A percentile compares a stretch with the other conserved stretches of the same genome.
phyloP scores from a whole-genome alignment of 768 basidiomycete genomes.

The Xerocomellus amylosporus region DNA sequence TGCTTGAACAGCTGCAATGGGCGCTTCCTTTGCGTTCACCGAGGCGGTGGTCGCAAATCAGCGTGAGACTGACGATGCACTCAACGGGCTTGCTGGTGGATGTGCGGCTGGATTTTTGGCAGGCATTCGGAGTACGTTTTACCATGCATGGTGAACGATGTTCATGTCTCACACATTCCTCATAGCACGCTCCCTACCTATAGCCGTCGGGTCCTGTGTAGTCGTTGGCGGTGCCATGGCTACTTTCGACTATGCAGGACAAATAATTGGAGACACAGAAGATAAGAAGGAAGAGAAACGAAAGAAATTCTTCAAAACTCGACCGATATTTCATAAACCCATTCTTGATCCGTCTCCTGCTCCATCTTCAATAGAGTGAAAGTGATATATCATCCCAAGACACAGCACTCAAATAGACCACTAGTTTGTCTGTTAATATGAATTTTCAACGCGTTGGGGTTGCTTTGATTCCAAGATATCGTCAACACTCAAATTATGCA shows the following conservation, averaged over 20 bases:
- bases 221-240: conserved; percentile 79
- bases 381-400: conserved; percentile 10
- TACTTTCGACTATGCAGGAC: conserved; percentile 75
- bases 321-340: conserved; percentile 37
- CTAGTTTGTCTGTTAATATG: background rate
- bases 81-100: conserved; percentile 83
- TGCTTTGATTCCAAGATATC: background rate
- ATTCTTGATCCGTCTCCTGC: conserved; percentile 13
- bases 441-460: background rate
- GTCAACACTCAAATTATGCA: conserved; percentile 2
- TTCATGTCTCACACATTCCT: conserved; percentile 12
- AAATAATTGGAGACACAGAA: conserved; percentile 47
- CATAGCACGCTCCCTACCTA: conserved; percentile 78
- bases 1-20: conserved; percentile 72
- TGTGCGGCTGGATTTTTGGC: conserved; percentile 94
- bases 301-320: conserved; percentile 80
- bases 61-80: conserved; percentile 70
- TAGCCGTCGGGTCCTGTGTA: conserved; percentile 76
- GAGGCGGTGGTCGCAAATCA: conserved; percentile 80
- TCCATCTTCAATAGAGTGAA: conserved; percentile 20
- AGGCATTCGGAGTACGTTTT: conserved; percentile 68
- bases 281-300: conserved; percentile 64
- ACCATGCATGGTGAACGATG: background rate
- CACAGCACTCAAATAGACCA: conserved; percentile 14
- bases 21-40: conserved; percentile 78